Evolutionary conservation across 179 eudicot species (phyloP), one percentile per base, ranked within the genome.

Genomic region (Corrigiola litoralis): DNA sequence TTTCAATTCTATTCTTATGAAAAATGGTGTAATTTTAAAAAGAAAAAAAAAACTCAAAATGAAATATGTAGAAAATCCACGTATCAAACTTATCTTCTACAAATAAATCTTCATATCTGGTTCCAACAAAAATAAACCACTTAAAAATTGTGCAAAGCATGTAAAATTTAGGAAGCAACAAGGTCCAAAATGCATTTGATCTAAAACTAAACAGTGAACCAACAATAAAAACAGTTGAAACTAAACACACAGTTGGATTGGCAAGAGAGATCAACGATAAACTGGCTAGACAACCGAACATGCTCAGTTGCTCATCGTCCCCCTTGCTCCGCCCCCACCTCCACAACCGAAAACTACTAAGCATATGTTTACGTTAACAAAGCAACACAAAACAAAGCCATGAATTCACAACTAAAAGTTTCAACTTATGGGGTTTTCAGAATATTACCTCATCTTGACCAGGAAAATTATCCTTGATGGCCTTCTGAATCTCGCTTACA

Each of bases 371-470:
- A 14, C 28, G 18, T 9, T 18, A 33, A 6, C 11, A 55, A 33
- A 55, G 7, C 12, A 55, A 1, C 27, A 11, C 32, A 27, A 13
- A 29, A 20, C 36, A 31, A 33, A 11, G 28, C 45, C 17, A 37
- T 6, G 21, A 7, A 13, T 6, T 31, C 10, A 2, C 38, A 32
- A 42, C 53, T 13, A 54, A 41, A 13, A 38, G 28, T 44, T 53
- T 56, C 59, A 31, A 18, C 33, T n/a, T 6, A 54, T 17, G 32
- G 2, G 5, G 13, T 10, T 4, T 8, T 33, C 5, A 46, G 38
- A 67, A 62, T 4, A n/a, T 67, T 79, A 92, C 98, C 98, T 92
- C 98, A 38, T 80, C 83, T 47, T 87, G 79, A 21, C 80, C 84
- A 0, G 94, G 84, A 72, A 92, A 92, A 4, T 71, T 75, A 6